phyloP scores from a whole-genome alignment of 2,329 filamentous ascomycete genomes.

The Beauveria bassiana region DNA sequence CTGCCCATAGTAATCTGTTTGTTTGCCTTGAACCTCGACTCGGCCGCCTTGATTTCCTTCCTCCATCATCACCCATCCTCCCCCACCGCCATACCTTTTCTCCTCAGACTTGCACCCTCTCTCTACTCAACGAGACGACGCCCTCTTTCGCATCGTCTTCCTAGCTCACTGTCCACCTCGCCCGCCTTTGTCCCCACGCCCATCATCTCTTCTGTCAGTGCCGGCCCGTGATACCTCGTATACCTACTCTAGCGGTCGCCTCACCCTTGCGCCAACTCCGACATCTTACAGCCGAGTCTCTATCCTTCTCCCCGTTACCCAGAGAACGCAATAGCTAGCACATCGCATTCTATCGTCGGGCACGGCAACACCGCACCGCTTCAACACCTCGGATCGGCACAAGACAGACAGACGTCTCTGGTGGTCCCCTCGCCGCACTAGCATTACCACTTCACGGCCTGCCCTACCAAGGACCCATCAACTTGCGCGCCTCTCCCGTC shows the following conservation, averaged over 20 bases:
- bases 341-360: neutral
- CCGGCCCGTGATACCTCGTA: neutral
- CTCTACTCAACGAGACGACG: neutral
- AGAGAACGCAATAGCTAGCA: neutral
- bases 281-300: neutral
- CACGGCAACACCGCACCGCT: neutral
- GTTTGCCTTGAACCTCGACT: neutral
- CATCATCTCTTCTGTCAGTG: neutral
- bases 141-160: neutral
- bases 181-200: neutral
- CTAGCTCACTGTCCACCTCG: neutral
- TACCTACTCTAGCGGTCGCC: neutral
- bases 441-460: neutral
- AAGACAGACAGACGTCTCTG: neutral
- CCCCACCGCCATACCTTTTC: neutral
- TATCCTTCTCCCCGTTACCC: neutral
- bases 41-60: neutral
- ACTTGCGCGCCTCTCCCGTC: conserved; percentile 6
- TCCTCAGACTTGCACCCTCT: neutral
- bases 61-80: neutral
- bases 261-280: neutral
- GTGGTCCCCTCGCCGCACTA: neutral
- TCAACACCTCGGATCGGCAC: neutral
- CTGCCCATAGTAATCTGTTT: neutral
- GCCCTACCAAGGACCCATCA: conserved; percentile 5